Evolutionary conservation across 1,139 yeast species (phyloP).

Genomic region (Saccharomyces hybrid): DNA sequence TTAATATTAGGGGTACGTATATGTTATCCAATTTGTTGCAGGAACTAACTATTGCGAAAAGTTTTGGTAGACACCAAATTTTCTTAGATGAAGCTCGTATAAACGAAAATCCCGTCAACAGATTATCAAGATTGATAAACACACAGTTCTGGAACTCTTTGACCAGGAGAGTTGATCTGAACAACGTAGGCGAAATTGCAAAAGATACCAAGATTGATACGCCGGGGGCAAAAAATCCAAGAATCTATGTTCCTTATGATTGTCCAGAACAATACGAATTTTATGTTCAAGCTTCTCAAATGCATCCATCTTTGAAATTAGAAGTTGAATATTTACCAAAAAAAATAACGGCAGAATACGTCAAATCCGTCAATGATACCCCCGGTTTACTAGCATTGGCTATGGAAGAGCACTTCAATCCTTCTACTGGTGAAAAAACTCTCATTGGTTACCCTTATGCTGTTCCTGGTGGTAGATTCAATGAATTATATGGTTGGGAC

Average conservation of each 20-base stretch:
- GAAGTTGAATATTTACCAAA: conserved; percentile 69
- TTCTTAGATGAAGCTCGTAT: conserved; percentile 79
- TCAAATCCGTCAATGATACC: conserved; percentile 65
- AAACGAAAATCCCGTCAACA: conserved; percentile 79
- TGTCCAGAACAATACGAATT: conserved; percentile 70
- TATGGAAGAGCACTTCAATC: conserved; percentile 44
- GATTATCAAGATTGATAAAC: conserved; percentile 67
- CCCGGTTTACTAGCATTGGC: conserved; percentile 89
- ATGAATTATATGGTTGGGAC: conserved; percentile 97
- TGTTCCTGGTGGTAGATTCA: conserved; percentile 96
- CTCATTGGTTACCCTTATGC: conserved; percentile 75
- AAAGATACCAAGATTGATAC: conserved; percentile 68
- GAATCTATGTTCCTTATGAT: conserved; percentile 70
- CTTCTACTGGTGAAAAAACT: conserved; percentile 40
- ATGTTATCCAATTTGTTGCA: conserved; percentile 84
- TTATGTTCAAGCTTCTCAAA: conserved; percentile 47
- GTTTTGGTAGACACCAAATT: conserved; percentile 70
- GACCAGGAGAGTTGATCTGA: conserved; percentile 62
- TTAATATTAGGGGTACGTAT: conserved; percentile 83
- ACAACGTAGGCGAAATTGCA: conserved; percentile 62
- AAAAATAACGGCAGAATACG: conserved; percentile 58
- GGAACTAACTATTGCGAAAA: conserved; percentile 80
- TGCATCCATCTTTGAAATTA: conserved; percentile 51
- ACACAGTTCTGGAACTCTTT: conserved; percentile 77
- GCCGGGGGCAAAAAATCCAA: conserved; percentile 46